Evolutionary conservation across 805 yeast genomes (phyloP), one percentile per base, ranked within the genome.

Genomic region (Debaryomyces prosopidis): DNA sequence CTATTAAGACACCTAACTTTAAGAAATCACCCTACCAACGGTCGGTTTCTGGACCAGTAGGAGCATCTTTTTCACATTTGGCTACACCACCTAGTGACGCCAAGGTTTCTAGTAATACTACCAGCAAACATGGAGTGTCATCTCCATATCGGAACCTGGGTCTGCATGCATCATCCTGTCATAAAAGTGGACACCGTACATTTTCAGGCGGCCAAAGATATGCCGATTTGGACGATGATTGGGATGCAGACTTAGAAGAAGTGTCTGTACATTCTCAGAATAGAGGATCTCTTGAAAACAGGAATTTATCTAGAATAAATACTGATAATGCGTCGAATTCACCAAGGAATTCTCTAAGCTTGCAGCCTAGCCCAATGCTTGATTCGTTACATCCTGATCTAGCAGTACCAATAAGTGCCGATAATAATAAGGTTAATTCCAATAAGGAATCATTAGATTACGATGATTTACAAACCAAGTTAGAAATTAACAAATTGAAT

Each of bases 161-260:
- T 16, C 33, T n/a, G 31, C 35, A 44, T 46, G 2, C 51, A 49
- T 4, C 44, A 39, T 23, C 45, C 18, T 32, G 30, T 14, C 8
- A 30, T 36, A 15, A 50, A 39, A 37, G 28, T 46, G 49, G 38
- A 37, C 44, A 52, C 26, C 17, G 62, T 44, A 44, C 51, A 2
- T 45, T 28, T 27, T 50, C 62, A 9, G 48, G 54, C n/a, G n/a
- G 41, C 8, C 41, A 20, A 8, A 52, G 57, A 45, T 85, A 84
- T 58, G 71, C 82, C 36, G 96, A 90, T 59, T 69, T 84, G 46
- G 96, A 90, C 61, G 96, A 87, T 54, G 97, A 89, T 64, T 90
- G 97, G 97, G 92, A 89, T 62, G 95, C 80, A 15, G 74, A 66
- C 15, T 53, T 92, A 10, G 85, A 82, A 36, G 82, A 63, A 34